Evolutionary conservation across 805 yeast genomes (phyloP).

Genomic region (Candida multigemmis): DNA sequence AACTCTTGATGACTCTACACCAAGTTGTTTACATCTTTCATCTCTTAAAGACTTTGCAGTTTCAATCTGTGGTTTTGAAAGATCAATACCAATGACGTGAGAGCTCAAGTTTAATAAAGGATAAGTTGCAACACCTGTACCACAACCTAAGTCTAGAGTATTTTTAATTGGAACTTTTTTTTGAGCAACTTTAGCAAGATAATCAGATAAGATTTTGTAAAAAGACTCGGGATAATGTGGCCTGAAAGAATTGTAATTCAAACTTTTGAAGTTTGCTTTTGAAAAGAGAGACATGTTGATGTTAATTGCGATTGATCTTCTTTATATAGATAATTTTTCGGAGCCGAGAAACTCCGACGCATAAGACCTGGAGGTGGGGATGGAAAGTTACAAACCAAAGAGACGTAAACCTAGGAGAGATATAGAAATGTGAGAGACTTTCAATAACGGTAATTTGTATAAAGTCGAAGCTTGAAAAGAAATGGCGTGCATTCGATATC

Average conservation of each 20-base stretch:
- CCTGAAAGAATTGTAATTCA: conserved; percentile 28
- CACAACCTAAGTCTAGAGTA: conserved; percentile 41
- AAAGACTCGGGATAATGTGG: conserved; percentile 33
- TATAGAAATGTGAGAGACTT: too few relatives aligned
- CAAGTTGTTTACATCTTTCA: conserved; percentile 15
- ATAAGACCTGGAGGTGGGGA: conserved; percentile 24
- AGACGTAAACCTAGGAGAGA: too few relatives aligned
- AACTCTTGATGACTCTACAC: conserved; percentile 12
- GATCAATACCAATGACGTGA: conserved; percentile 36
- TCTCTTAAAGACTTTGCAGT: conserved; percentile 25
- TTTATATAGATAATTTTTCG: too few relatives aligned
- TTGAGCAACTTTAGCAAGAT: too few relatives aligned
- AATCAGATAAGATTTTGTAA: conserved; percentile 18
- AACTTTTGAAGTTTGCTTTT: conserved; percentile 19
- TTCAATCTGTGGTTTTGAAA: conserved; percentile 38
- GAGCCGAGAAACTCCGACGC: too few relatives aligned
- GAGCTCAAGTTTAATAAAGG: conserved; percentile 32
- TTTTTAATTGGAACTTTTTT: conserved; percentile 8
- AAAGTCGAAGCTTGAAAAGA: too few relatives aligned
- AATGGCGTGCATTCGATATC: too few relatives aligned
- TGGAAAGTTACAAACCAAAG: too few relatives aligned
- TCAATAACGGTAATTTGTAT: too few relatives aligned
- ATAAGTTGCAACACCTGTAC: conserved; percentile 43
- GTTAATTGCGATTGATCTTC: too few relatives aligned
- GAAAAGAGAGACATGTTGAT: conserved; percentile 24